Evolutionary conservation across 2,329 filamentous ascomycete species (phyloP).

Genomic region (Akanthomyces muscarius): DNA sequence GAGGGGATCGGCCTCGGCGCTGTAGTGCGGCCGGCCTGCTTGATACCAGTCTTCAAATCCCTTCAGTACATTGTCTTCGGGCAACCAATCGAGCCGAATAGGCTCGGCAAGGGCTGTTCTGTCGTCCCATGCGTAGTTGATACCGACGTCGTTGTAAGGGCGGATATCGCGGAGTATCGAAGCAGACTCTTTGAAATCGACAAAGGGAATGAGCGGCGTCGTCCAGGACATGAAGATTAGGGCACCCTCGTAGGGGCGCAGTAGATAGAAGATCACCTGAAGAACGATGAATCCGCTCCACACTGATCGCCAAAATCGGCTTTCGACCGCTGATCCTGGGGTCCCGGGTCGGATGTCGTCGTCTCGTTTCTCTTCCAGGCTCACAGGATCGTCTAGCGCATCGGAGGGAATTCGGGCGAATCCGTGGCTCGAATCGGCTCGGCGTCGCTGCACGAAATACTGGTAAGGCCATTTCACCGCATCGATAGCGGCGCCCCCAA

Average conservation of each 20-base stretch:
- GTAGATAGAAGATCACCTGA: slow-evolving; percentile 24
- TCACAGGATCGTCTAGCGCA: neutral
- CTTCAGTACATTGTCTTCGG: slow-evolving; percentile 19
- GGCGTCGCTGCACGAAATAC: neutral
- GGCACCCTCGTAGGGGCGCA: slow-evolving; percentile 31
- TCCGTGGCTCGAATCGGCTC: neutral
- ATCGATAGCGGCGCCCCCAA: slow-evolving; percentile 18
- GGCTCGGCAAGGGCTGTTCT: slow-evolving; percentile 25
- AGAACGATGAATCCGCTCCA: slow-evolving; percentile 21
- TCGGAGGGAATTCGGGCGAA: slow-evolving; percentile 9
- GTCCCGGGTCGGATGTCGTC: neutral
- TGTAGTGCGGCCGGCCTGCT: slow-evolving; percentile 29
- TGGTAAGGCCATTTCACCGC: slow-evolving; percentile 9
- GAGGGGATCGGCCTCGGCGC: slow-evolving; percentile 34
- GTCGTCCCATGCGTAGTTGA: slow-evolving; percentile 29
- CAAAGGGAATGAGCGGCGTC: slow-evolving; percentile 30
- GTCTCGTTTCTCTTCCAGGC: neutral
- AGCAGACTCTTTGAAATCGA: slow-evolving; percentile 33
- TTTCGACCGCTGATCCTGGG: neutral
- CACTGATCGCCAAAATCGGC: slow-evolving; percentile 17
- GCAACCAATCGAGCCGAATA: slow-evolving; percentile 25
- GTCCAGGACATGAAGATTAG: slow-evolving; percentile 35
- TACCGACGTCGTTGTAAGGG: slow-evolving; percentile 25
- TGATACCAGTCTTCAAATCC: slow-evolving; percentile 30
- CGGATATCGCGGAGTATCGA: slow-evolving; percentile 27